A percentile compares a stretch with the other conserved stretches of the same genome.
phyloP scores from a whole-genome alignment of 1,284 basidiomycete species.

The Fistulina hepatica region DNA sequence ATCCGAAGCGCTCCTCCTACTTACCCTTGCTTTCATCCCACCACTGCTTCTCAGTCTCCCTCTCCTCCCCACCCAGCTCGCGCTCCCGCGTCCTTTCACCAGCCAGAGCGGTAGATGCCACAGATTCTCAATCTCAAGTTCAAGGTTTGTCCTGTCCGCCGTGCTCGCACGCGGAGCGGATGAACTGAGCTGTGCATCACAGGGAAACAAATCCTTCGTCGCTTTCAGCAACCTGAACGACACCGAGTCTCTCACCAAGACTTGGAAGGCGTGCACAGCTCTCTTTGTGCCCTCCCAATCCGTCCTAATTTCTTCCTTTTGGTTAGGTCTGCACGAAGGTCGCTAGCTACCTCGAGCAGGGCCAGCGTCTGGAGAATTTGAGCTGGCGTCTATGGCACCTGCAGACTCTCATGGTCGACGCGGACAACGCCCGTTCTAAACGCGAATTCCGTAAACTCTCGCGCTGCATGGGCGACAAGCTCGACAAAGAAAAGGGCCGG shows the following conservation, averaged over 20 bases:
- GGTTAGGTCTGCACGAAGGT: constrained; percentile 72
- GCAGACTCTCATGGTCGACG: constrained; percentile 77
- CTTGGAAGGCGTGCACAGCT: constrained; percentile 58
- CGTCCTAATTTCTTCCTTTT: constrained; percentile 10
- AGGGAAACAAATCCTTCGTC: constrained; percentile 87
- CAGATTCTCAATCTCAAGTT: constrained; percentile 80
- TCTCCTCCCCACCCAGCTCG: no score
- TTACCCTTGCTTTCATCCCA: no score
- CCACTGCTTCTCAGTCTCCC: no score
- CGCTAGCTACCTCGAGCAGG: constrained; percentile 76
- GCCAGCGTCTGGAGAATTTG: constrained; percentile 77
- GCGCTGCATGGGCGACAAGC: constrained; percentile 74
- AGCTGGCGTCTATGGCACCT: constrained; percentile 82
- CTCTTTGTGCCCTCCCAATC: constrained; percentile 5
- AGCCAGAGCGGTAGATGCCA: no score
- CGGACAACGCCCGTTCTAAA: constrained; percentile 74
- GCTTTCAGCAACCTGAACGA: constrained; percentile 78
- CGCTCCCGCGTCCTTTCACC: no score
- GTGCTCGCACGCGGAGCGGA: constrained; percentile 17
- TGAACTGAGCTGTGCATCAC: no score
- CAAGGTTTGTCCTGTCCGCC: constrained; percentile 41
- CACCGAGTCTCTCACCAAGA: constrained; percentile 70
- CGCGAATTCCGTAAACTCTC: constrained; percentile 79
- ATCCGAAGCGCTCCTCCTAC: no score
- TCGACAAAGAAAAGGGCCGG: constrained; percentile 82